Evolutionary conservation across 176 grass and related monocot species (phyloP).

Genomic region (Bothriochloa decipiens): DNA sequence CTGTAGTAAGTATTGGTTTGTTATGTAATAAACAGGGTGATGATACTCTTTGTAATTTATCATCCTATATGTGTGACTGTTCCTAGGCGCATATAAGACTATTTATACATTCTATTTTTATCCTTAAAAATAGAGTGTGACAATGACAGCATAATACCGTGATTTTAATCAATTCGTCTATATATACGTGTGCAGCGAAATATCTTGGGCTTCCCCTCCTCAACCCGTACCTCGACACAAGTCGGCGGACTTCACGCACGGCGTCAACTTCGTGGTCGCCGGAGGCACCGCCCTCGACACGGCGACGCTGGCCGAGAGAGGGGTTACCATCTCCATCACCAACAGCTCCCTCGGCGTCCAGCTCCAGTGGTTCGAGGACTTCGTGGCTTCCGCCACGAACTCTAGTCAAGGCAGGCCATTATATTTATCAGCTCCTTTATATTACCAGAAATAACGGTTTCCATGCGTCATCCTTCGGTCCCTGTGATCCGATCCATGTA

Average conservation of each 20-base stretch:
- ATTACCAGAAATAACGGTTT: too few species aligned
- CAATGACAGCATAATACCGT: too few species aligned
- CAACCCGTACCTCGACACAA: slow-evolving; percentile 51
- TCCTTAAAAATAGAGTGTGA: too few species aligned
- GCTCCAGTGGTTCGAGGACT: slow-evolving; percentile 46
- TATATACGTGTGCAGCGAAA: slow-evolving; percentile 52
- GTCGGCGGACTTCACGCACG: slow-evolving; percentile 39
- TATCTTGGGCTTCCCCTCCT: slow-evolving; percentile 50
- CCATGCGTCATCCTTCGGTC: too few species aligned
- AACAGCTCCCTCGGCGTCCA: slow-evolving; percentile 56
- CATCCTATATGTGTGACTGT: too few species aligned
- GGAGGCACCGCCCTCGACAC: slow-evolving; percentile 46
- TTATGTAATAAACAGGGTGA: too few species aligned
- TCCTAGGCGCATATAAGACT: too few species aligned
- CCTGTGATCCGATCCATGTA: background rate
- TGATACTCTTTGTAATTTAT: too few species aligned
- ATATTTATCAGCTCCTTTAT: too few species aligned
- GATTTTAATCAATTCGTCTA: too few species aligned
- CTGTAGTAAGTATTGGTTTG: too few species aligned
- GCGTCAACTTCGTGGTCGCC: slow-evolving; percentile 50
- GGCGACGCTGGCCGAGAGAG: slow-evolving; percentile 19
- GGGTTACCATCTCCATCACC: slow-evolving; percentile 18
- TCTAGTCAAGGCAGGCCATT: background rate
- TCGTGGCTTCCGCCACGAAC: slow-evolving; percentile 25
- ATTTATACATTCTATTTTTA: too few species aligned